Conservation (phyloP, 805 yeast genomes). For the Candida maltosa region DNA sequence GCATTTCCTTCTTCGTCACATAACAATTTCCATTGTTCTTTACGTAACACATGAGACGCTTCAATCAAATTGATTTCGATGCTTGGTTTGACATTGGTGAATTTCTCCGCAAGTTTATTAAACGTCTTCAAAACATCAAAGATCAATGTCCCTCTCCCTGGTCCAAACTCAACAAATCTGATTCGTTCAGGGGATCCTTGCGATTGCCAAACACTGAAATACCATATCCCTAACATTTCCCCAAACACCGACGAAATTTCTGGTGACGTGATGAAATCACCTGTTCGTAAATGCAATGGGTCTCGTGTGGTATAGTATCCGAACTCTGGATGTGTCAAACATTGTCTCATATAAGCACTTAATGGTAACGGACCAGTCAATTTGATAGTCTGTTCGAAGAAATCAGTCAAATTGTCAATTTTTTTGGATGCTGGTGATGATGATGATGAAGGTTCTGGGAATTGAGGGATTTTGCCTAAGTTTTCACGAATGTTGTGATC, state of each 20-base stretch:
- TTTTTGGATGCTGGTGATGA: slow-evolving; percentile 8
- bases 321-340: slow-evolving; percentile 69
- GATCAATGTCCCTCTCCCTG: slow-evolving; percentile 81
- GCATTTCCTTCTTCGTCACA: slow-evolving; percentile 31
- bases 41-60: slow-evolving; percentile 63
- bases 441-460: slow-evolving; percentile 19
- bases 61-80: slow-evolving; percentile 60
- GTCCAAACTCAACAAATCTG: slow-evolving; percentile 74
- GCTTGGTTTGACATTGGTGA: slow-evolving; percentile 16
- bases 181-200: slow-evolving; percentile 52
- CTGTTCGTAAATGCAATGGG: slow-evolving; percentile 58
- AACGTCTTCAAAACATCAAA: slow-evolving; percentile 54
- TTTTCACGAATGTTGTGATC: slow-evolving; percentile 32
- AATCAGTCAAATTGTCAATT: slow-evolving; percentile 25
- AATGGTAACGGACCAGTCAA: slow-evolving; percentile 77
- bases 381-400: slow-evolving; percentile 49
- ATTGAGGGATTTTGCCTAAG: slow-evolving; percentile 31
- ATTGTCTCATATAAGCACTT: slow-evolving; percentile 75
- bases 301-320: slow-evolving; percentile 80
- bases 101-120: slow-evolving; percentile 42
- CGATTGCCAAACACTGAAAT: slow-evolving; percentile 51
- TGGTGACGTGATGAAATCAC: slow-evolving; percentile 84
- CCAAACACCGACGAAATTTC: slow-evolving; percentile 88
- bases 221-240: slow-evolving; percentile 78
- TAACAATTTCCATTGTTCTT: slow-evolving; percentile 50